Evolutionary conservation across 2,329 filamentous ascomycete species (phyloP), one percentile per base, ranked within the genome.

Genomic region (Fusarium newnesense): DNA sequence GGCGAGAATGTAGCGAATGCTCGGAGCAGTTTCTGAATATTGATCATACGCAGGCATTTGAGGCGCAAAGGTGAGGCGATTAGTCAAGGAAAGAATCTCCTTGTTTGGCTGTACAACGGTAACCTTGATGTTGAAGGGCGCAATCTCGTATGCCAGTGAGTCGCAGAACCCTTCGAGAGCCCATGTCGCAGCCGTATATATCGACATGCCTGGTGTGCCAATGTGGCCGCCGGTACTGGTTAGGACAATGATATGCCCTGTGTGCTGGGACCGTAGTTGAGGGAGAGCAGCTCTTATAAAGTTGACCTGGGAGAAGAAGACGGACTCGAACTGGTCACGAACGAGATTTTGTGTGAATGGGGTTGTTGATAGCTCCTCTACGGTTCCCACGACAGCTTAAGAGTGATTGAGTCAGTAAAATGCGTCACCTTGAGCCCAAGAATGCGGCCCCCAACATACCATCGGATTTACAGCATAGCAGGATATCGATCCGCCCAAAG

Each of bases 81-180:
- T 97, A 34, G 94, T 96, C 64, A 98, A 87, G 37, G 94, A 91
- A 73, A 93, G 91, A 70, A 97, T 94, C 84, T 98, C 96, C 84
- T 97, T 94, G 82, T 95, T 97, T 32, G 95, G 95, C 85, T 99
- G 96, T 49, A 99, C 92, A 75, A 98, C 95, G 44, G 95, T 98
- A 81, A 98, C 90, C 82, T 96, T 97, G 84, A 98, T 91, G 83
- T 98, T 98, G 85, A 98, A 98, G 0, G 96, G 96, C 1, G 96
- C 93, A 72, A 99, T 93, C 83, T 99, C 96, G 83, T 98, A 99
- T 3, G 96, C 95, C 30, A 99, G 87, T 67, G 94, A 94, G 83
- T 98, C 96, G 84, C 95, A 98, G 81, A 96, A 98, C 24, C 96
- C 96, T 83, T 98, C 96, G 40, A 98, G 88, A 4, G 95, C 96